A percentile compares a stretch with the other conserved stretches of the same genome.
Evolutionary conservation across 108 stramenopile species (phyloP).

Genomic region (Pseudonitzschia pungens): DNA sequence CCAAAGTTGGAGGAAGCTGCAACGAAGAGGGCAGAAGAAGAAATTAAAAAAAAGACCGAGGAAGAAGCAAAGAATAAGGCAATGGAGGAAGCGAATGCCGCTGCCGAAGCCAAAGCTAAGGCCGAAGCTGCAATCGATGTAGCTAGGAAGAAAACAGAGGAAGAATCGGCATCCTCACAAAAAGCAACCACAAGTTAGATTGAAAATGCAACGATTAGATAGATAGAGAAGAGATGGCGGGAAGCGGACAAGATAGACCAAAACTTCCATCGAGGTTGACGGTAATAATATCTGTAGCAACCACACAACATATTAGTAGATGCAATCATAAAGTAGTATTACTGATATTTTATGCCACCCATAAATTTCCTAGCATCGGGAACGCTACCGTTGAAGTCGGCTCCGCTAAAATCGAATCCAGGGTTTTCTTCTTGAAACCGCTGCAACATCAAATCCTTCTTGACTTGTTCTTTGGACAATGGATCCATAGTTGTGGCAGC

Average conservation of each 20-base stretch:
- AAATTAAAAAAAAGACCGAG: neutral
- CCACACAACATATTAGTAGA: neutral
- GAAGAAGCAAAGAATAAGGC: neutral
- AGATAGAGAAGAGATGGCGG: neutral
- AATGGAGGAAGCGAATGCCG: neutral
- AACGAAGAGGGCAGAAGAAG: neutral
- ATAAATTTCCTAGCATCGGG: slow-evolving; percentile 96
- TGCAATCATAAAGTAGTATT: neutral
- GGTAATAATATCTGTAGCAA: neutral
- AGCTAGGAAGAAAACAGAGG: neutral
- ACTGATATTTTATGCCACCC: slow-evolving; percentile 88
- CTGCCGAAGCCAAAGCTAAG: neutral
- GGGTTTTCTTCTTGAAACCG: slow-evolving; percentile 94
- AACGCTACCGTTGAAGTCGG: slow-evolving; percentile 93
- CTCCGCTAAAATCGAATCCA: slow-evolving; percentile 96
- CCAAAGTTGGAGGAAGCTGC: neutral
- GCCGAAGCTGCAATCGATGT: neutral
- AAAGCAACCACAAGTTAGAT: neutral
- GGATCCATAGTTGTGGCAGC: slow-evolving; percentile 18
- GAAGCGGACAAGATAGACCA: neutral
- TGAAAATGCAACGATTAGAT: neutral
- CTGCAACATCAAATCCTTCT: slow-evolving; percentile 91
- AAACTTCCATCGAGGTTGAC: neutral
- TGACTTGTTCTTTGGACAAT: slow-evolving; percentile 71
- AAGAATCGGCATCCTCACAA: neutral